Evolutionary conservation across 495 filamentous ascomycete genomes (phyloP), one percentile per base, ranked within the genome.

Genomic region (Hypoxylon lienhwacheense): DNA sequence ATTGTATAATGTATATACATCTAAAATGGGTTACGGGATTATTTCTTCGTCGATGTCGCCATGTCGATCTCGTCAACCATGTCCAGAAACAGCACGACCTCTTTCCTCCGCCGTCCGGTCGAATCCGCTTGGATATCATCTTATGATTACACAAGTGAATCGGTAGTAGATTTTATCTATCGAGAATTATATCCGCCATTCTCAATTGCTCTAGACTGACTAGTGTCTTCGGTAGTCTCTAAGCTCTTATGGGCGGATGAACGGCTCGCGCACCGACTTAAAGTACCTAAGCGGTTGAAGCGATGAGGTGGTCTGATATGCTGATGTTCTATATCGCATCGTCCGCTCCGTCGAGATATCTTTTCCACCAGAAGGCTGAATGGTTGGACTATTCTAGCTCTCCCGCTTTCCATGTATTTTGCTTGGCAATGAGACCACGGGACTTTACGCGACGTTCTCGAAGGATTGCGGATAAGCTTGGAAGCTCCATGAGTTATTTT

Each of bases 201-300:
- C 40, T 19, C 57, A 46, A 50, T 54, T 51, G 17, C 50, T 54
- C 35, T 44, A 55, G 26, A 41, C 17, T 45, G 45, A 11, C 31
- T 61, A 51, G 51, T 37, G 45, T 46, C 16, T 8, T 60, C 57
- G 51, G 51, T 60, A 54, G 44, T 60, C 50, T 45, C n/a, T 60
- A 54, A 39, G 53, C 50, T 45, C n/a, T 5, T 34, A 4, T 28
- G 14, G 39, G 26, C 58, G 58, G 58, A 47, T 62, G 53, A 33
- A 15, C 58, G 58, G 58, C 58, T 56, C 58, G 58, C 11, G 31
- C 47, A 62, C 58, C 58, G 58, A 25, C 25, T 1, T 20, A 17
- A 11, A 29, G 10, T 14, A 26, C 10, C 47, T 17, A 61, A 37
- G 42, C n/a, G 15, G 49, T 21, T 5, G 35, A 60, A 39, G 39